These are phyloP conservation scores for Xylariaceae sp. DNA, from an alignment of 2,329 filamentous ascomycete genomes.

Conservation along the genomic window DNA sequence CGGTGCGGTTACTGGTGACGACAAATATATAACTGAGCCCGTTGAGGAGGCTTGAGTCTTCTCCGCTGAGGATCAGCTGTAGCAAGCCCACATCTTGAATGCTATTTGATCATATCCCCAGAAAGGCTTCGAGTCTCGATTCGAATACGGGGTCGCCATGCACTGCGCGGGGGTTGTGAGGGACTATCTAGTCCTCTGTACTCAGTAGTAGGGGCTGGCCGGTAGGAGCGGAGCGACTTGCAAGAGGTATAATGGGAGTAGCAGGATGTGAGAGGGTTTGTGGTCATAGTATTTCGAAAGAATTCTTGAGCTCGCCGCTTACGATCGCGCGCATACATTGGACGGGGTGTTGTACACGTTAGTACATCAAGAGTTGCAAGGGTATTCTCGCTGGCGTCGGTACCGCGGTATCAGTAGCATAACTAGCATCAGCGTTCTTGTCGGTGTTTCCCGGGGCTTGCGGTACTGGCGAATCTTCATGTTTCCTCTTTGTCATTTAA, in stretches of 20 bases:
- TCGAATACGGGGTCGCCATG: conserved; percentile 14
- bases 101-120: conserved; percentile 13
- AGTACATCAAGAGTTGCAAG: neutral
- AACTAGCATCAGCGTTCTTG: neutral
- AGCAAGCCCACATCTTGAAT: conserved; percentile 29
- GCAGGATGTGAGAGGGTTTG: too few relatives aligned
- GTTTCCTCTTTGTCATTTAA: neutral
- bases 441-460: conserved; percentile 5
- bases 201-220: too few relatives aligned
- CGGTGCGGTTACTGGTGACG: conserved; percentile 7
- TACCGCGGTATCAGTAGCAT: conserved; percentile 1
- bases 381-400: neutral
- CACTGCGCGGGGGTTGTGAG: conserved; percentile 15
- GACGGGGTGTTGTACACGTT: neutral
- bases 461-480: neutral
- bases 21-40: conserved; percentile 7
- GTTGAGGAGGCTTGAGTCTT: conserved; percentile 26
- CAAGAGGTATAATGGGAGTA: too few relatives aligned
- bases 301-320: conserved; percentile 24
- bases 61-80: conserved; percentile 32
- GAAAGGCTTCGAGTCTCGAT: conserved; percentile 27
- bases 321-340: conserved; percentile 1
- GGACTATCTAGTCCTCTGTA: too few relatives aligned
- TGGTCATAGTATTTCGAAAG: neutral
- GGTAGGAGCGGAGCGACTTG: too few relatives aligned